Evolutionary conservation across 2,329 filamentous ascomycete species (phyloP).

Genomic region (Exserohilum turcica): DNA sequence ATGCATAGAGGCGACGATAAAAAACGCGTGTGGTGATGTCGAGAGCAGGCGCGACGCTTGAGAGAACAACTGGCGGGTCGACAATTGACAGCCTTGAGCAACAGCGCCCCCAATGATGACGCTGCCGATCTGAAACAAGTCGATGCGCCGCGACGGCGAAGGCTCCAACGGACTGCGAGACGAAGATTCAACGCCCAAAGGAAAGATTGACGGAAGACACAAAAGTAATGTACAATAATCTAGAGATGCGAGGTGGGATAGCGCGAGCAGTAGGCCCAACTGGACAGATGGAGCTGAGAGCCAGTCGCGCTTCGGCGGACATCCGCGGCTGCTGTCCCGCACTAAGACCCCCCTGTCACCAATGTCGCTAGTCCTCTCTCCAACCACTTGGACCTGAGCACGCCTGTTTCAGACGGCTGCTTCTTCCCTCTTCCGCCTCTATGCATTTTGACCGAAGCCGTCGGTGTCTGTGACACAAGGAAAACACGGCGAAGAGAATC

Average conservation of each 20-base stretch:
- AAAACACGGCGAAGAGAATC: too few species aligned
- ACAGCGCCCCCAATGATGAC: slow-evolving; percentile 26
- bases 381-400: not conserved
- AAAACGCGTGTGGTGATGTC: slow-evolving; percentile 20
- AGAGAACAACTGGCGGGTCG: slow-evolving; percentile 45
- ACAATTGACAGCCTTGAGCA: slow-evolving; percentile 38
- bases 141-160: slow-evolving; percentile 29
- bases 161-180: not conserved
- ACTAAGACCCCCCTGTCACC: slow-evolving; percentile 13
- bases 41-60: slow-evolving; percentile 21
- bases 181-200: not conserved
- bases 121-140: slow-evolving; percentile 42
- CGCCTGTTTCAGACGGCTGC: not conserved
- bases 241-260: not conserved
- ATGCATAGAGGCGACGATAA: slow-evolving; percentile 41
- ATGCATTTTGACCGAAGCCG: too few species aligned
- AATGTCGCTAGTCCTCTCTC: not conserved
- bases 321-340: slow-evolving; percentile 15
- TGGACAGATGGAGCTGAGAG: slow-evolving; percentile 14
- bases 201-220: not conserved
- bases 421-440: not conserved
- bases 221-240: not conserved
- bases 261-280: slow-evolving; percentile 8
- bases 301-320: slow-evolving; percentile 16
- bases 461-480: too few species aligned